These are phyloP conservation scores for Leishmania turanica DNA, from an alignment of 208 protist species.

Conservation along the genomic window DNA sequence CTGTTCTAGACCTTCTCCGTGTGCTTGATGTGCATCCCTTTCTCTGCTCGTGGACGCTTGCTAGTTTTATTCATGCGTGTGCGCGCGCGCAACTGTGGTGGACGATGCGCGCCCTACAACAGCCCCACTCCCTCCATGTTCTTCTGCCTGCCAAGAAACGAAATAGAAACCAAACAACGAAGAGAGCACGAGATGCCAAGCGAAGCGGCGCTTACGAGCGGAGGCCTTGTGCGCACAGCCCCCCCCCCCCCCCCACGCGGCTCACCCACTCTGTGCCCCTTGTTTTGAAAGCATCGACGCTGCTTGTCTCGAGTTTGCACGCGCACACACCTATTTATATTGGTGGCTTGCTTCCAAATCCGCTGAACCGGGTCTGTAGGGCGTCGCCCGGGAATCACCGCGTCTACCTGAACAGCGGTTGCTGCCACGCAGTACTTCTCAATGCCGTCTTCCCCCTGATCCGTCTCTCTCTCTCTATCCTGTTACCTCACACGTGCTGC, in stretches of 20 bases:
- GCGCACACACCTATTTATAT: background rate
- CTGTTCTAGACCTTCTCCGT: slow-evolving; percentile 3
- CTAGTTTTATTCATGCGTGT: background rate
- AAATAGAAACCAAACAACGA: background rate
- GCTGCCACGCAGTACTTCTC: background rate
- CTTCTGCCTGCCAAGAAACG: background rate
- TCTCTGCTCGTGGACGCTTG: background rate
- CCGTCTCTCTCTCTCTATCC: background rate
- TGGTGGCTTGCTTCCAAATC: background rate
- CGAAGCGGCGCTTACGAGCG: background rate
- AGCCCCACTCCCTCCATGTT: background rate
- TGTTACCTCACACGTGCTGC: background rate
- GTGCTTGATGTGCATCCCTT: background rate
- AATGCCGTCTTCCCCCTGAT: background rate
- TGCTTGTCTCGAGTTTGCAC: background rate
- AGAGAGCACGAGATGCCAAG: background rate
- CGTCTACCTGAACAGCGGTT: background rate
- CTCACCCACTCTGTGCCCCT: background rate
- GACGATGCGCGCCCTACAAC: background rate
- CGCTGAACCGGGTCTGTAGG: background rate
- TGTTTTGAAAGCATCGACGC: background rate
- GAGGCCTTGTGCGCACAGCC: background rate
- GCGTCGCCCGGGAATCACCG: background rate
- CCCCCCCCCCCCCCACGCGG: too few species aligned
- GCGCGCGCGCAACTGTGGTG: background rate